phyloP scores from a whole-genome alignment of 2,329 filamentous ascomycete genomes.

The Tricladium varicosporioides region DNA sequence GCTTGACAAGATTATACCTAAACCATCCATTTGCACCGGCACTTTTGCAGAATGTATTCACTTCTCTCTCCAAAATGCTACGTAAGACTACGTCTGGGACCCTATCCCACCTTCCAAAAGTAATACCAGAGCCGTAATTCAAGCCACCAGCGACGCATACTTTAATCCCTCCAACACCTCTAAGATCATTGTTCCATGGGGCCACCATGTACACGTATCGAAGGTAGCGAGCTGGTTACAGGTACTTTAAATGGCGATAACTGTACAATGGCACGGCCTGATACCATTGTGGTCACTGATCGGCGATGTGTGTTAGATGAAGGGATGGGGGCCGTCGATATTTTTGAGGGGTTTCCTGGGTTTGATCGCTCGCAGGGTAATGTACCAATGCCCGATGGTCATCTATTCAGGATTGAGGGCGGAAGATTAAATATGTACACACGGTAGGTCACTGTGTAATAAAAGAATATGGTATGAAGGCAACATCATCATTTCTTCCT shows the following conservation, averaged over 20 bases:
- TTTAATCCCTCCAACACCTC: slow-evolving; percentile 9
- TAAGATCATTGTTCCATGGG: slow-evolving; percentile 6
- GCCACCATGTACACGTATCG: slow-evolving; percentile 9
- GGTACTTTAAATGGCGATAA: background rate
- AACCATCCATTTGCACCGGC: too few relatives aligned
- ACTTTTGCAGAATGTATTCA: too few relatives aligned
- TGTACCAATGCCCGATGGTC: slow-evolving; percentile 11
- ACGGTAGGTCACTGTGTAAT: slow-evolving; percentile 14
- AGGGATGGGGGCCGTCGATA: background rate
- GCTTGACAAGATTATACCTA: too few relatives aligned
- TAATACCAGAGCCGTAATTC: slow-evolving; percentile 9
- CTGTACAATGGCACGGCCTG: background rate
- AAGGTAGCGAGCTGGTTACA: slow-evolving; percentile 8
- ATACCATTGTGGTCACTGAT: background rate
- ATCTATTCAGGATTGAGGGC: slow-evolving; percentile 15
- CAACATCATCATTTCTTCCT: background rate
- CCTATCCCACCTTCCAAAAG: slow-evolving; percentile 6
- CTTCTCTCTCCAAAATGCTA: too few relatives aligned
- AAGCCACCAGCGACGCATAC: slow-evolving; percentile 11
- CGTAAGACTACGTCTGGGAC: background rate
- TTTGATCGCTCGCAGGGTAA: background rate
- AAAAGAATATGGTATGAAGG: slow-evolving; percentile 16
- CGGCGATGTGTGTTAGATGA: slow-evolving; percentile 11
- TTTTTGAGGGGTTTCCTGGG: slow-evolving; percentile 1
- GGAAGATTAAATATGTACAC: slow-evolving; percentile 17